These are phyloP conservation scores for Poteriospumella lacustris DNA, from an alignment of 108 stramenopile species.

Conservation along the genomic window DNA sequence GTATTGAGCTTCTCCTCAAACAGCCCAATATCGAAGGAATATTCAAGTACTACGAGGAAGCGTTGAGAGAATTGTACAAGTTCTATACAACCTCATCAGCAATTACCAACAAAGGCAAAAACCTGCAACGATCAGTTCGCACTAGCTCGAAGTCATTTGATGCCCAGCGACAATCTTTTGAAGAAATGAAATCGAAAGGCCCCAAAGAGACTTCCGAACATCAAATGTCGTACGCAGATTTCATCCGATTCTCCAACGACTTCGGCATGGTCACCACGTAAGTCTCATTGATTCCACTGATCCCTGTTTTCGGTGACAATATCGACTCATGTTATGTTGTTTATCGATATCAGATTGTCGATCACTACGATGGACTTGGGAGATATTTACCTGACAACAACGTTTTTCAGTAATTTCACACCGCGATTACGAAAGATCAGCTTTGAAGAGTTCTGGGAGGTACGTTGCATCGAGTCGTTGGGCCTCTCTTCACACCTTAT, in stretches of 20 bases:
- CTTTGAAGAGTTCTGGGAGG: conserved; percentile 43
- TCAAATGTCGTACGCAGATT: conserved; percentile 43
- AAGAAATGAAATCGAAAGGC: not conserved
- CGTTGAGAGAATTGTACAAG: conserved; percentile 41
- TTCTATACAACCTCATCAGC: conserved; percentile 34
- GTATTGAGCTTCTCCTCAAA: conserved; percentile 27
- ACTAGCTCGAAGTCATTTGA: not conserved
- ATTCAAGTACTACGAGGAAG: conserved; percentile 37
- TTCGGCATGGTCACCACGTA: conserved; percentile 45
- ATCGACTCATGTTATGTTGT: conserved; percentile 4
- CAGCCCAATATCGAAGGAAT: conserved; percentile 43
- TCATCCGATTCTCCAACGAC: conserved; percentile 53
- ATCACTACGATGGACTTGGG: conserved; percentile 53
- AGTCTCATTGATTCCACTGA: not conserved
- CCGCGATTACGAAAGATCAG: not conserved
- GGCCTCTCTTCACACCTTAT: not conserved
- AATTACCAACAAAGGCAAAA: not conserved
- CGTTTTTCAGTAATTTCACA: conserved; percentile 13
- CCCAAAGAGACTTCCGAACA: conserved; percentile 47
- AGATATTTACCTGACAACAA: conserved; percentile 51
- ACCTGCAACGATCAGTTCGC: not conserved
- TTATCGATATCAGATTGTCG: not conserved
- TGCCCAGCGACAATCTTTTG: not conserved
- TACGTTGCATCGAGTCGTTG: not conserved
- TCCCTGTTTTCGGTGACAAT: not conserved